Conservation (phyloP, 306 rosid genomes). For the Vigna mungo region DNA sequence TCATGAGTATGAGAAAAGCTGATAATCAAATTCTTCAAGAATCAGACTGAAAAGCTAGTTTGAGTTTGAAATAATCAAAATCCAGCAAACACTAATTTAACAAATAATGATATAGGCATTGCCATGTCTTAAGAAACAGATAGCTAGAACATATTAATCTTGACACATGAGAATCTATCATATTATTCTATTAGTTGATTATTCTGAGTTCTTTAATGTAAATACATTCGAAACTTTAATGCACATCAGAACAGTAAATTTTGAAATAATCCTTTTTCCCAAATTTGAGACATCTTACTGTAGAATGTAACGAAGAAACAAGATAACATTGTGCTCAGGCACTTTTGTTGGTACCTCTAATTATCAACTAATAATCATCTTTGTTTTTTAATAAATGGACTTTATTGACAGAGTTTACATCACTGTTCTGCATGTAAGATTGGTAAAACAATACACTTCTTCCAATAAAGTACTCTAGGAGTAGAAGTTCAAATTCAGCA, state of each 20-base stretch:
- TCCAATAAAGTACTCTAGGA: constrained; percentile 1
- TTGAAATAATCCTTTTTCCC: background rate
- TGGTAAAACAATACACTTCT: background rate
- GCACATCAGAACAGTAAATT: background rate
- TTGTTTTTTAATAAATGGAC: constrained; percentile 25
- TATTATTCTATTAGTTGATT: constrained; percentile 9
- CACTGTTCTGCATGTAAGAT: constrained; percentile 14
- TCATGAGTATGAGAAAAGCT: too few species aligned
- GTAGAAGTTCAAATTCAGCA: constrained; percentile 21
- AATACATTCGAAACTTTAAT: background rate
- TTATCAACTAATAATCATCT: background rate
- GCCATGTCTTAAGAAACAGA: background rate
- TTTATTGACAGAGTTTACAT: constrained; percentile 3
- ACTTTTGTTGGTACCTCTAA: background rate
- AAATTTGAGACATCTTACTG: background rate
- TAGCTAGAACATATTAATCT: background rate
- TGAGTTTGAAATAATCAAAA: too few species aligned
- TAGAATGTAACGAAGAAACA: background rate
- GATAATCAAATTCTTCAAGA: too few species aligned
- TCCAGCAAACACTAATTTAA: background rate
- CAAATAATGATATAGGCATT: background rate
- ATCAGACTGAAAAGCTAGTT: too few species aligned
- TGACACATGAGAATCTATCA: background rate
- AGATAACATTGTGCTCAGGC: background rate
- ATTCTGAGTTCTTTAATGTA: background rate